Percentiles rank a stretch among this genome's conserved stretches.
Conservation (phyloP, 176 grass and related monocot species). For the Triticum aestivum region DNA sequence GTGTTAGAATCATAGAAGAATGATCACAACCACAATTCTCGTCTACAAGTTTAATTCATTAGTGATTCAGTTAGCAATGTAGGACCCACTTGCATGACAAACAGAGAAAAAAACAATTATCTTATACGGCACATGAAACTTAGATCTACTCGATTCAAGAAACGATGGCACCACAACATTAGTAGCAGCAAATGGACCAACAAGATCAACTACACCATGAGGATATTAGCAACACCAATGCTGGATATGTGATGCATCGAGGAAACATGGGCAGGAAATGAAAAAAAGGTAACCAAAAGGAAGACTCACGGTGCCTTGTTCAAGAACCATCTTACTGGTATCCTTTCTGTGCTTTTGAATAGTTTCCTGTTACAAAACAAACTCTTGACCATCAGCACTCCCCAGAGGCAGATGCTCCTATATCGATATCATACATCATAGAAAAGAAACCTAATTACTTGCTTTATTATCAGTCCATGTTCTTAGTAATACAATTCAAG, state of each 20-base stretch:
- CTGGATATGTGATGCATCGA: neutral
- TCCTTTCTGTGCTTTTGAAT: neutral
- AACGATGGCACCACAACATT: neutral
- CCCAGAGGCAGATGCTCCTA: neutral
- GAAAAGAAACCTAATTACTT: neutral
- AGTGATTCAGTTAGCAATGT: no score
- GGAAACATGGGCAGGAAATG: neutral
- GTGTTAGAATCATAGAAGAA: no score
- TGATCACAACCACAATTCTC: no score
- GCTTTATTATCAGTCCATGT: neutral
- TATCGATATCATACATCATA: neutral
- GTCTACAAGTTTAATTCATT: no score
- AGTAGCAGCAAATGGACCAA: neutral
- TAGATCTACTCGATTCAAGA: neutral
- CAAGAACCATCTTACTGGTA: neutral
- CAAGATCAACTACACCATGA: neutral
- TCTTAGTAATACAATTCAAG: constrained; percentile 7
- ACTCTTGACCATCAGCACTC: neutral
- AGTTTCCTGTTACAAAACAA: neutral
- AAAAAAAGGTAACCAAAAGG: neutral
- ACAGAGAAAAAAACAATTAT: no score
- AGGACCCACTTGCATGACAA: no score
- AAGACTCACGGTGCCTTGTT: neutral
- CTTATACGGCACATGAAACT: neutral
- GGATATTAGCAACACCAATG: neutral